These are phyloP conservation scores for Euptelea pleiosperma DNA, from an alignment of 164 flowering plant species.

Conservation along the genomic window DNA sequence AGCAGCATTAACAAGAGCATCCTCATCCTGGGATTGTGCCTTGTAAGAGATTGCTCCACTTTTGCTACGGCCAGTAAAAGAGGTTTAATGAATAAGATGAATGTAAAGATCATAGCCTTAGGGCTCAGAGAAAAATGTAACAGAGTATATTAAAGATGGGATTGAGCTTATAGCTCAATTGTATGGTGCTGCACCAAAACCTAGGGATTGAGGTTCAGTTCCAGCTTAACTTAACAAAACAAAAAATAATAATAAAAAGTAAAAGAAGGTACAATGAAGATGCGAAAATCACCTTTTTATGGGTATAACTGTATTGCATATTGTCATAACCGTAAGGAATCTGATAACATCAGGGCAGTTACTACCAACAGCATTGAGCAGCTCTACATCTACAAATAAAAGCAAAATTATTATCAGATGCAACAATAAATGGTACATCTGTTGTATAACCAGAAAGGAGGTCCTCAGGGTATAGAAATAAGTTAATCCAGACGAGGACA, in stretches of 20 bases:
- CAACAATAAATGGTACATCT: not conserved
- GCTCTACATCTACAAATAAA: slow-evolving; percentile 51
- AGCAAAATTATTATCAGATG: not conserved
- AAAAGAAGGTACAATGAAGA: not conserved
- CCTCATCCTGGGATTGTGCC: slow-evolving; percentile 99
- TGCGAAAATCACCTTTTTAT: slow-evolving; percentile 50
- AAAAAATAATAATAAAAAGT: not conserved
- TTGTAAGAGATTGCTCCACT: slow-evolving; percentile 68
- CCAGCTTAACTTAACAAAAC: not conserved
- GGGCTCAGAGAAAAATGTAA: not conserved
- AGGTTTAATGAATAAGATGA: not conserved
- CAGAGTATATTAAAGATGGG: not conserved
- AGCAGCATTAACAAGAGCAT: slow-evolving; percentile 97
- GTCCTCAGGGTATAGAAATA: slow-evolving; percentile 2
- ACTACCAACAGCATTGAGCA: slow-evolving; percentile 63
- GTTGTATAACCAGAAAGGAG: not conserved
- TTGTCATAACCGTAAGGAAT: slow-evolving; percentile 86
- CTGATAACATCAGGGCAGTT: slow-evolving; percentile 64
- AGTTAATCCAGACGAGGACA: not conserved
- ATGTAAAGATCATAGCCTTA: not conserved
- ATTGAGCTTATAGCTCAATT: not conserved
- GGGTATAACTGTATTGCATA: slow-evolving; percentile 95
- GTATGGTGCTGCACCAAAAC: not conserved
- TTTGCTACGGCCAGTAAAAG: slow-evolving; percentile 45
- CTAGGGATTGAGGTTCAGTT: not conserved